phyloP scores from a whole-genome alignment of 2,329 filamentous ascomycete species.

The Aspergillus felis region DNA sequence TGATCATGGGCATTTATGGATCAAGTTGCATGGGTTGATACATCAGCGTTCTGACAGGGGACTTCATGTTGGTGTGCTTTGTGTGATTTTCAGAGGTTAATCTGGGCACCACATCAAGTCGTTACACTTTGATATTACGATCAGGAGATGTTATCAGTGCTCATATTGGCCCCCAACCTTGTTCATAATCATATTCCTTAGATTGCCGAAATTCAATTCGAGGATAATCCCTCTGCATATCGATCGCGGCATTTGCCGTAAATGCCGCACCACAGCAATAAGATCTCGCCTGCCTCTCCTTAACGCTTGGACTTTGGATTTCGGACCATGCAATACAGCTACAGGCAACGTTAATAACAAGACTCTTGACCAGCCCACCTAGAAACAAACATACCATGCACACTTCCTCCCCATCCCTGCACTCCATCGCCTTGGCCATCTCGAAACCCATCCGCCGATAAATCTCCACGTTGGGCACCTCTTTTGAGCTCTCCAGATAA shows the following conservation, averaged over 20 bases:
- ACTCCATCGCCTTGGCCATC: conserved; percentile 62
- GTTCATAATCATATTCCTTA: not conserved
- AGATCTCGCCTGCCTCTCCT: not conserved
- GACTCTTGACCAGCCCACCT: not conserved
- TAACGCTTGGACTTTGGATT: conserved; percentile 12
- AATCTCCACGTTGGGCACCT: conserved; percentile 66
- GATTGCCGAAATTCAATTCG: not conserved
- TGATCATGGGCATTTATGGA: not conserved
- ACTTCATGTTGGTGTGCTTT: not conserved
- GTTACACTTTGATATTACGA: not conserved
- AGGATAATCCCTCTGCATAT: not conserved
- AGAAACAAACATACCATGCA: conserved; percentile 44
- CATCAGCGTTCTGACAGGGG: not conserved
- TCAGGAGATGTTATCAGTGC: too few relatives aligned
- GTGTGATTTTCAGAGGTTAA: not conserved
- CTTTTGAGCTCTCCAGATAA: conserved; percentile 67
- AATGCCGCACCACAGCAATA: not conserved
- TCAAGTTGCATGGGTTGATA: not conserved
- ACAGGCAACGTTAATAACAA: not conserved
- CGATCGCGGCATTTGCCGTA: not conserved
- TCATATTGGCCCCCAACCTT: too few relatives aligned
- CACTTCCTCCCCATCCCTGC: conserved; percentile 57
- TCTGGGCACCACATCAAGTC: not conserved
- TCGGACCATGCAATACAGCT: conserved; percentile 28
- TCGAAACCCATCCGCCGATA: conserved; percentile 68